Percentiles rank a stretch among this genome's conserved stretches.
Evolutionary conservation across 2,329 filamentous ascomycete species (phyloP).

Genomic region (Diaporthe ilicicola): DNA sequence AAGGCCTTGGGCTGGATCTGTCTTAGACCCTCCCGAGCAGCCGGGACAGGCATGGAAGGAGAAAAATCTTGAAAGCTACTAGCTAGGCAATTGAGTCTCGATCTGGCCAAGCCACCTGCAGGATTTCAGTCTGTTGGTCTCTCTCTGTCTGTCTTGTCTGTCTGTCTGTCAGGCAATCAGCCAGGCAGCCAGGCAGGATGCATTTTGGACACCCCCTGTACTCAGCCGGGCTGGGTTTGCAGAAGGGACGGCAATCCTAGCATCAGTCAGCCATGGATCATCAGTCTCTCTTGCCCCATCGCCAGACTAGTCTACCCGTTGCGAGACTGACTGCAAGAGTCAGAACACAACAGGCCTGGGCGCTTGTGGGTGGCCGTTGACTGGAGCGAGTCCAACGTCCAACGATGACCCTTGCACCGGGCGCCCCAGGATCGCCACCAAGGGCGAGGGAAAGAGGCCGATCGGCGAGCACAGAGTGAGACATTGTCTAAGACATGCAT

Average conservation of each 20-base stretch:
- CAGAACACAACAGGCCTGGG: constrained; percentile 18
- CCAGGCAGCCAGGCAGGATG: not conserved
- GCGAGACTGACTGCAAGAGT: constrained; percentile 24
- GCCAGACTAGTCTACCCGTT: constrained; percentile 11
- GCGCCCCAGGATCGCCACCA: constrained; percentile 11
- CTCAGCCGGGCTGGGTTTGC: constrained; percentile 1
- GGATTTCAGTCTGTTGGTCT: not conserved
- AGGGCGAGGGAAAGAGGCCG: constrained; percentile 38
- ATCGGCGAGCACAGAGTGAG: constrained; percentile 46
- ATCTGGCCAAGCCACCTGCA: constrained; percentile 8
- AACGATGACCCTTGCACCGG: not conserved
- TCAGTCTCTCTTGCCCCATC: constrained; percentile 7
- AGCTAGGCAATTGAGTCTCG: not conserved
- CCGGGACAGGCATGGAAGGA: not conserved
- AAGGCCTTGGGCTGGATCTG: not conserved
- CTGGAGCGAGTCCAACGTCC: constrained; percentile 12
- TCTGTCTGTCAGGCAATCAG: not conserved
- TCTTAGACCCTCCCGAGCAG: constrained; percentile 16
- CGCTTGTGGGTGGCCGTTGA: constrained; percentile 23
- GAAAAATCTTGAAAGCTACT: not conserved
- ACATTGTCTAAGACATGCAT: constrained; percentile 48
- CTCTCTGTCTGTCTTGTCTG: not conserved
- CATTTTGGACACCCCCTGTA: not conserved
- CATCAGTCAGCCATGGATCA: constrained; percentile 23
- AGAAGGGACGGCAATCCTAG: constrained; percentile 11